phyloP scores from a whole-genome alignment of 495 filamentous ascomycete genomes.

The Parathielavia appendiculata region DNA sequence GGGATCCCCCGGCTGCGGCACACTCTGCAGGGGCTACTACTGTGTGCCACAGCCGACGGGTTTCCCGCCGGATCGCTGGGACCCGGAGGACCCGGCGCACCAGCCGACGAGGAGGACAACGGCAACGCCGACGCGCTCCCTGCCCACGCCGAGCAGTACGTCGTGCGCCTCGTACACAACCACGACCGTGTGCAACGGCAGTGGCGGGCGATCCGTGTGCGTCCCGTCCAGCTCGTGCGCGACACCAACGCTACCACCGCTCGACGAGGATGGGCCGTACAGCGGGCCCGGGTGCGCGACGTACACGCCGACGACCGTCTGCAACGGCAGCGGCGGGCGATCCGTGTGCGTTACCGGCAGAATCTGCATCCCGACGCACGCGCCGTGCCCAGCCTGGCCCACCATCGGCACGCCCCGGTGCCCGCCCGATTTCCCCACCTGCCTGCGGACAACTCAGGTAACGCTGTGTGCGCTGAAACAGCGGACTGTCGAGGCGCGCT shows the following conservation, averaged over 20 bases:
- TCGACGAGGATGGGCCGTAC: neutral
- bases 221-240: neutral
- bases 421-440: neutral
- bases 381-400: neutral
- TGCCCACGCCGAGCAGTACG: neutral
- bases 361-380: neutral
- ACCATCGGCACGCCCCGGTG: neutral
- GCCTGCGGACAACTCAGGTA: neutral
- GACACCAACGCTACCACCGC: no score
- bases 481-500: neutral
- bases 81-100: neutral
- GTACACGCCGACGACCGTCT: neutral
- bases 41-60: neutral
- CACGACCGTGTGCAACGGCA: neutral
- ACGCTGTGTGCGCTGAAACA: neutral
- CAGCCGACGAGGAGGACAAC: neutral
- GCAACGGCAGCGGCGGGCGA: constrained; percentile 6
- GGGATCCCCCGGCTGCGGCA: neutral
- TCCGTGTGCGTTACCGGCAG: neutral
- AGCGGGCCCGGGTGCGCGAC: neutral
- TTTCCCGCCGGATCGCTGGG: neutral
- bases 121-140: neutral
- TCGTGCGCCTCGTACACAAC: neutral
- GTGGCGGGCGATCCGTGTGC: no score
- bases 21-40: neutral